phyloP scores from a whole-genome alignment of 1,139 yeast species.

The Trichomonascaceae sp. region DNA sequence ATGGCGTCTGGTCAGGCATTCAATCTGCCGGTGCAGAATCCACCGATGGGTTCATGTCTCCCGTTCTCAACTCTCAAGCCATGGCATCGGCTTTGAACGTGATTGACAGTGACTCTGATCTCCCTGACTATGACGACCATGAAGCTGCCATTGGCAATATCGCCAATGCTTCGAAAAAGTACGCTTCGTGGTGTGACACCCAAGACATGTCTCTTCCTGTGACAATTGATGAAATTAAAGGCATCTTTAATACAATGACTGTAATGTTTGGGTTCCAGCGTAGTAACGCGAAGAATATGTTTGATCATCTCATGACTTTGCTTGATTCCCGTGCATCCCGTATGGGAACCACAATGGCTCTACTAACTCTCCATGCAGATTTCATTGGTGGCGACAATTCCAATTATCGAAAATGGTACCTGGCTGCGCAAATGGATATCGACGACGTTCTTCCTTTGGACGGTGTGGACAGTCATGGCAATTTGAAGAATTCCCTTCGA shows the following conservation, averaged over 20 bases:
- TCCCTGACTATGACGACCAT: slow-evolving; percentile 1
- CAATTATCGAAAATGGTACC: slow-evolving; percentile 65
- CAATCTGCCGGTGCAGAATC: slow-evolving; percentile 1
- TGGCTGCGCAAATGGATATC: slow-evolving; percentile 57
- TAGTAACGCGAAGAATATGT: slow-evolving; percentile 68
- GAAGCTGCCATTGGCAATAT: not conserved
- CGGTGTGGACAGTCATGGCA: slow-evolving; percentile 10
- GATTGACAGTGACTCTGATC: not conserved
- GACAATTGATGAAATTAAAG: slow-evolving; percentile 48
- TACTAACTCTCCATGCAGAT: slow-evolving; percentile 65
- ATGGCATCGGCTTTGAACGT: slow-evolving; percentile 6
- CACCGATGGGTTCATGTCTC: slow-evolving; percentile 6
- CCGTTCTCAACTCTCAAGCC: slow-evolving; percentile 1
- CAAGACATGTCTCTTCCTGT: slow-evolving; percentile 36
- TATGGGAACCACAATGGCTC: slow-evolving; percentile 65
- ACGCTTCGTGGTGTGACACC: slow-evolving; percentile 49
- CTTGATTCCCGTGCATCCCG: slow-evolving; percentile 72
- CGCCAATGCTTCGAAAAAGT: slow-evolving; percentile 1
- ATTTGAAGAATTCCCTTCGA: slow-evolving; percentile 7
- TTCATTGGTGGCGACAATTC: slow-evolving; percentile 68
- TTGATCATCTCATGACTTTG: slow-evolving; percentile 69
- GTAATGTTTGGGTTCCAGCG: slow-evolving; percentile 68
- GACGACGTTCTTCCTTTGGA: slow-evolving; percentile 45
- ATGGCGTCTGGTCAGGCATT: not conserved
- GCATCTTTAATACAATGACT: slow-evolving; percentile 55